phyloP scores from a whole-genome alignment of 2,329 filamentous ascomycete genomes.

The Cladophialophora chaetospira region DNA sequence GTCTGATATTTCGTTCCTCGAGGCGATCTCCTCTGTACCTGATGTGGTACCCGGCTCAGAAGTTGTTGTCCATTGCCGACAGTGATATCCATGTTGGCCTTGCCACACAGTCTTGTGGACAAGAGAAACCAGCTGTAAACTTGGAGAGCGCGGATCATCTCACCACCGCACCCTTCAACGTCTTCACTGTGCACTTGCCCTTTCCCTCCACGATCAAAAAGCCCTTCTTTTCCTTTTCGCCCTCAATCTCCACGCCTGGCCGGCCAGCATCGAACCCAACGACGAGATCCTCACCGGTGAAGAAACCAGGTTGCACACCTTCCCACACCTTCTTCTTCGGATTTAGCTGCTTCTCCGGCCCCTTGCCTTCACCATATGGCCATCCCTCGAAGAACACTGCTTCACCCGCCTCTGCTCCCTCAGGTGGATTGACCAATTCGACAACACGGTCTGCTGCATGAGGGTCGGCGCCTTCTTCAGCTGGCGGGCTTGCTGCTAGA shows the following conservation, averaged over 20 bases:
- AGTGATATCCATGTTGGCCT: too few species aligned
- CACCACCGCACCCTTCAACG: conserved; percentile 69
- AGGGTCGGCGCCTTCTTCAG: conserved; percentile 76
- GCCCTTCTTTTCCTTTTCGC: conserved; percentile 55
- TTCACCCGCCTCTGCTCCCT: conserved; percentile 77
- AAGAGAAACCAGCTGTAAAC: too few species aligned
- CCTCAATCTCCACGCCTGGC: conserved; percentile 64
- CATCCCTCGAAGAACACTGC: conserved; percentile 92
- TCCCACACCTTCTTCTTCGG: conserved; percentile 99
- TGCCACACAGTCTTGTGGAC: too few species aligned
- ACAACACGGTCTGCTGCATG: conserved; percentile 75
- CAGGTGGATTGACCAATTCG: conserved; percentile 85
- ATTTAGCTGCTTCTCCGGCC: conserved; percentile 86
- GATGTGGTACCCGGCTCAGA: too few species aligned
- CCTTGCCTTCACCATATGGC: conserved; percentile 65
- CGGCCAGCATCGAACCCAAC: conserved; percentile 81
- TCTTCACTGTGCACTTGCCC: conserved; percentile 80
- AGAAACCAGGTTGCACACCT: conserved; percentile 93
- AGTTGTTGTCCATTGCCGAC: too few species aligned
- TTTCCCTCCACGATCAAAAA: conserved; percentile 72
- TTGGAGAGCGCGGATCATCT: too few species aligned
- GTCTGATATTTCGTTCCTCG: too few species aligned
- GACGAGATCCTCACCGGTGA: conserved; percentile 76
- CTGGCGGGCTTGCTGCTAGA: conserved; percentile 79
- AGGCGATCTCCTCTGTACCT: too few species aligned